A percentile compares a stretch with the other conserved stretches of the same genome.
phyloP scores from a whole-genome alignment of 1,284 basidiomycete genomes.

The Lentinus polychrous region DNA sequence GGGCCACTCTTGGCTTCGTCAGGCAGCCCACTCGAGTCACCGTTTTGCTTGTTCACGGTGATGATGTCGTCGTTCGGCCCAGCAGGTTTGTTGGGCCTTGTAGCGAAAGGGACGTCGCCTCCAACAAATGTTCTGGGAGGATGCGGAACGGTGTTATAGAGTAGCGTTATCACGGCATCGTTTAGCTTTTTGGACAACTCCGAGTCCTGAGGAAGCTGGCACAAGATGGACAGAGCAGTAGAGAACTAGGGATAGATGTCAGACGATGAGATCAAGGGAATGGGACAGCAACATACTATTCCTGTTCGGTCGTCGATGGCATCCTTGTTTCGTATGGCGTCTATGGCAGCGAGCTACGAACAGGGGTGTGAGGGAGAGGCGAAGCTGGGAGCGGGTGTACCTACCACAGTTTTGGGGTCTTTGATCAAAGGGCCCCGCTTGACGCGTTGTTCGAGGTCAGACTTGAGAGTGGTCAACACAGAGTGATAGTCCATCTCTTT shows the following conservation, averaged over 20 bases:
- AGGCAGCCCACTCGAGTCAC: neutral
- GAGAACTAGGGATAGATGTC: slow-evolving; percentile 45
- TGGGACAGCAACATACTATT: slow-evolving; percentile 27
- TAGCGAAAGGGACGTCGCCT: slow-evolving; percentile 22
- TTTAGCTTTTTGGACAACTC: slow-evolving; percentile 40
- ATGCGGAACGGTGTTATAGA: slow-evolving; percentile 74
- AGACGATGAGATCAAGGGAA: neutral
- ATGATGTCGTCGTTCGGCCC: slow-evolving; percentile 7
- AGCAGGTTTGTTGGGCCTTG: slow-evolving; percentile 2
- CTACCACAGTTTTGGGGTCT: slow-evolving; percentile 11
- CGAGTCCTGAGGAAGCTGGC: slow-evolving; percentile 46
- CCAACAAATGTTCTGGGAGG: slow-evolving; percentile 65
- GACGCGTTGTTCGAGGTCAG: slow-evolving; percentile 10
- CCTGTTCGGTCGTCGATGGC: slow-evolving; percentile 58
- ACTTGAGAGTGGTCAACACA: slow-evolving; percentile 12
- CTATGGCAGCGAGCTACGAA: slow-evolving; percentile 33
- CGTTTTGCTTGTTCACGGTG: neutral
- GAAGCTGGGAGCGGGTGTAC: slow-evolving; percentile 1
- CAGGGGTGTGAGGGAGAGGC: slow-evolving; percentile 2
- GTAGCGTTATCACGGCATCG: slow-evolving; percentile 44
- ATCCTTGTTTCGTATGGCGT: slow-evolving; percentile 40
- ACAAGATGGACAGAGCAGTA: slow-evolving; percentile 54
- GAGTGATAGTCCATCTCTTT: slow-evolving; percentile 9
- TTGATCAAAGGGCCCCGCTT: slow-evolving; percentile 15
- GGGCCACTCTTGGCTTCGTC: neutral